Conservation (phyloP, 352 stramenopile species). For the Phytophthora pluvialis region DNA sequence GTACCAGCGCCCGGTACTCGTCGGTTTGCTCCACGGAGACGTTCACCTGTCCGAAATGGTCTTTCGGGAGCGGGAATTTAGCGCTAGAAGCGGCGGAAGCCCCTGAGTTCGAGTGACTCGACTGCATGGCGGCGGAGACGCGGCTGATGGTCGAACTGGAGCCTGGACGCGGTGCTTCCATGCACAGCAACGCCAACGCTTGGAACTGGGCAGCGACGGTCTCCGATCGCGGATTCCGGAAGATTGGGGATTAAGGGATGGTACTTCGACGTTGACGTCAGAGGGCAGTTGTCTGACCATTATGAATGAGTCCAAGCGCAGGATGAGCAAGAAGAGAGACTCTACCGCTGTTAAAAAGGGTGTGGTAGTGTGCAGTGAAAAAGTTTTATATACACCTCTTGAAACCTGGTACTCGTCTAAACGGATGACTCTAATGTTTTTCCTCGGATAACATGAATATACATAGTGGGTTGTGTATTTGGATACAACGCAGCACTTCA, state of each 20-base stretch:
- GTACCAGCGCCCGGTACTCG: slow-evolving; percentile 42
- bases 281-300: slow-evolving; percentile 23
- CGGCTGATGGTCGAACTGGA: slow-evolving; percentile 3
- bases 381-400: background rate
- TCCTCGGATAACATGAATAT: no score
- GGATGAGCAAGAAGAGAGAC: slow-evolving; percentile 22
- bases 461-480: no score
- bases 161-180: slow-evolving; percentile 14
- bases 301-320: background rate
- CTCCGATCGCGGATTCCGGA: slow-evolving; percentile 5
- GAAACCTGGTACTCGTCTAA: background rate
- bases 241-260: slow-evolving; percentile 4
- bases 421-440: no score
- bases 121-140: slow-evolving; percentile 29
- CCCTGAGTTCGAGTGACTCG: slow-evolving; percentile 22
- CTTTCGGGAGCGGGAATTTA: slow-evolving; percentile 40
- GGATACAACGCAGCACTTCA: no score
- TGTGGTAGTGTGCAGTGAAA: background rate
- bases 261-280: slow-evolving; percentile 20
- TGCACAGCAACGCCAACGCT: background rate
- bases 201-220: background rate
- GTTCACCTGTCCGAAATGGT: slow-evolving; percentile 42
- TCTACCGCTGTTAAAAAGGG: background rate
- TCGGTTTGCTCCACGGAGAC: slow-evolving; percentile 40
- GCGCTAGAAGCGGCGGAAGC: slow-evolving; percentile 20